These are phyloP conservation scores for Kwoniella sp. DNA, from an alignment of 768 basidiomycete species.

Conservation along the genomic window DNA sequence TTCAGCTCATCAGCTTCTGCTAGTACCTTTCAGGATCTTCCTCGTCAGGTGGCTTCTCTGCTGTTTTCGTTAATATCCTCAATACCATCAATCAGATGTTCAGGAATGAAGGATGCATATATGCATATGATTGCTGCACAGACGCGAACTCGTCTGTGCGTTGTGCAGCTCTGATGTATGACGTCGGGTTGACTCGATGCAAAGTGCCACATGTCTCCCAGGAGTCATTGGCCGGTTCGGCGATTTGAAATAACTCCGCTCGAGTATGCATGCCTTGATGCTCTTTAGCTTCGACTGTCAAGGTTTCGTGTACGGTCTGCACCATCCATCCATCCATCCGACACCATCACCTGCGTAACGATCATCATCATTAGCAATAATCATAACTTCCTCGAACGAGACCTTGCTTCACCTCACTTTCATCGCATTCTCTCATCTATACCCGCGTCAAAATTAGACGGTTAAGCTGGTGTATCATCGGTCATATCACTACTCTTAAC, in stretches of 20 bases:
- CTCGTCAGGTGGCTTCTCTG: no score
- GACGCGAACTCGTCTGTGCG: not conserved
- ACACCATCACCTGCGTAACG: not conserved
- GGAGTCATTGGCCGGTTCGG: not conserved
- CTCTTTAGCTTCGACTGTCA: not conserved
- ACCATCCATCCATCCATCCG: not conserved
- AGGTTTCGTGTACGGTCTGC: constrained; percentile 1
- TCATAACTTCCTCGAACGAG: not conserved
- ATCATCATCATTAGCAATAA: not conserved
- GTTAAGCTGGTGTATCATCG: not conserved
- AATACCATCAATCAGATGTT: no score
- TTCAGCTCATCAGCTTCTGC: no score
- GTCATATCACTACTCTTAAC: no score
- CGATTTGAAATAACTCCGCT: constrained; percentile 6
- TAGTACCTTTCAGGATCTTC: no score
- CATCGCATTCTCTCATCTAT: not conserved
- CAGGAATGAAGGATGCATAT: no score
- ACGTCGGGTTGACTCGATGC: not conserved
- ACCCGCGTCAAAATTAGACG: not conserved
- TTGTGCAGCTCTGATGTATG: not conserved
- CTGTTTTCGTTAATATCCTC: no score
- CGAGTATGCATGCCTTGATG: not conserved
- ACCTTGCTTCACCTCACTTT: not conserved
- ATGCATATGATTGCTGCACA: no score
- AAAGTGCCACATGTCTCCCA: not conserved